A percentile compares a stretch with the other conserved stretches of the same genome.
Conservation (phyloP, 306 rosid genomes). For the Gastrolobium bilobum region DNA sequence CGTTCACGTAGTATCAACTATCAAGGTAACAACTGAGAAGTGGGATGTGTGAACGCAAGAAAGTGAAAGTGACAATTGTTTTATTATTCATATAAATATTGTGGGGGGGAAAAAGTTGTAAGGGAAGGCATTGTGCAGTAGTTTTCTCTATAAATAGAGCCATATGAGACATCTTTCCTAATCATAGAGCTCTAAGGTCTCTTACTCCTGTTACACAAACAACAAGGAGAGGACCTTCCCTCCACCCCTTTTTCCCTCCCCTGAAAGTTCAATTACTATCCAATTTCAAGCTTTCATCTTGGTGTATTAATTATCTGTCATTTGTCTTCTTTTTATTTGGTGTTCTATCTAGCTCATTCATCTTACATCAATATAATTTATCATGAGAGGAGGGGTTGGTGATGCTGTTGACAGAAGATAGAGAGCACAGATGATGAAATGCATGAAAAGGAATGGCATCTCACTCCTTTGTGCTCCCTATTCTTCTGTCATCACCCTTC, state of each 20-base stretch:
- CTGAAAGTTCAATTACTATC: not conserved
- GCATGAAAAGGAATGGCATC: slow-evolving; percentile 57
- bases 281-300: not conserved
- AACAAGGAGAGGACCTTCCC: not conserved
- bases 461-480: slow-evolving; percentile 90
- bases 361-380: not conserved
- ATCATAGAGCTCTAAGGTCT: slow-evolving; percentile 43
- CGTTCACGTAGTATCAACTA: not conserved
- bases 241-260: not conserved
- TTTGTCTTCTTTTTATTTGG: not conserved
- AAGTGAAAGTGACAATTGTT: slow-evolving; percentile 1
- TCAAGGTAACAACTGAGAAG: not conserved
- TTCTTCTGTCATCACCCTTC: slow-evolving; percentile 70
- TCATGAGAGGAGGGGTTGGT: slow-evolving; percentile 46
- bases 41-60: slow-evolving; percentile 25
- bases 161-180: slow-evolving; percentile 28
- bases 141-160: slow-evolving; percentile 61
- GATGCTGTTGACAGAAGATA: slow-evolving; percentile 87
- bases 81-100: slow-evolving; percentile 26
- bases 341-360: not conserved
- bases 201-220: slow-evolving; percentile 23
- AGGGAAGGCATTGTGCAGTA: slow-evolving; percentile 4
- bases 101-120: slow-evolving; percentile 2
- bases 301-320: too few species aligned
- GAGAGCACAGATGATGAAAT: slow-evolving; percentile 87